phyloP scores from a whole-genome alignment of 2,329 filamentous ascomycete species.

The Gaeumannomyces sp. region DNA sequence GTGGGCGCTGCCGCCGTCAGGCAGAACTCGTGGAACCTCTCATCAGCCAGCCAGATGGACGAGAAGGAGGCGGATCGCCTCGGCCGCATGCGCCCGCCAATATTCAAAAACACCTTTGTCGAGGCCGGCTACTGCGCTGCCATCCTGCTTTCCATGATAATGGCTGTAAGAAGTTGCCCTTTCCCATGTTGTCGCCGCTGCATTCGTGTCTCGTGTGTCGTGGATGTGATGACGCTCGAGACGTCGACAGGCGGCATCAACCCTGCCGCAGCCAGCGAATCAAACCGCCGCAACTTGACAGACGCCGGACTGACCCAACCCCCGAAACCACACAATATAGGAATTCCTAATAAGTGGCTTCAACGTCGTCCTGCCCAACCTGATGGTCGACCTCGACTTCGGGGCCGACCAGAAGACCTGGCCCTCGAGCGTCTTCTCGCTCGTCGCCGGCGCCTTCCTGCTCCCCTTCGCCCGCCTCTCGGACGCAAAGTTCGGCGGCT shows the following conservation, averaged over 20 bases:
- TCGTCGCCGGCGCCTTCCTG: slow-evolving; percentile 36
- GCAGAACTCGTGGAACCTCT: background rate
- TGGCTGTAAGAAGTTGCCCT: slow-evolving; percentile 31
- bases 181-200: too few relatives aligned
- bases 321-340: slow-evolving; percentile 17
- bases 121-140: slow-evolving; percentile 51
- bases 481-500: slow-evolving; percentile 31
- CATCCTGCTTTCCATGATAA: slow-evolving; percentile 45
- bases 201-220: background rate
- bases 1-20: too few relatives aligned
- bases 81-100: slow-evolving; percentile 45
- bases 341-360: slow-evolving; percentile 62
- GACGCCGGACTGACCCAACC: background rate
- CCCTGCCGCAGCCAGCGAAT: background rate
- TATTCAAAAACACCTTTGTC: slow-evolving; percentile 38
- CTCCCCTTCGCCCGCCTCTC: slow-evolving; percentile 41
- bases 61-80: slow-evolving; percentile 38
- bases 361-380: slow-evolving; percentile 49
- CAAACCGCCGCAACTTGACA: background rate
- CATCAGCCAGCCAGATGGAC: background rate
- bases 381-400: slow-evolving; percentile 48
- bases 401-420: slow-evolving; percentile 29
- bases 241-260: background rate
- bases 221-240: too few relatives aligned
- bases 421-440: slow-evolving; percentile 18